Conservation (phyloP, 495 filamentous ascomycete genomes). For the Penicillium alfredii region DNA sequence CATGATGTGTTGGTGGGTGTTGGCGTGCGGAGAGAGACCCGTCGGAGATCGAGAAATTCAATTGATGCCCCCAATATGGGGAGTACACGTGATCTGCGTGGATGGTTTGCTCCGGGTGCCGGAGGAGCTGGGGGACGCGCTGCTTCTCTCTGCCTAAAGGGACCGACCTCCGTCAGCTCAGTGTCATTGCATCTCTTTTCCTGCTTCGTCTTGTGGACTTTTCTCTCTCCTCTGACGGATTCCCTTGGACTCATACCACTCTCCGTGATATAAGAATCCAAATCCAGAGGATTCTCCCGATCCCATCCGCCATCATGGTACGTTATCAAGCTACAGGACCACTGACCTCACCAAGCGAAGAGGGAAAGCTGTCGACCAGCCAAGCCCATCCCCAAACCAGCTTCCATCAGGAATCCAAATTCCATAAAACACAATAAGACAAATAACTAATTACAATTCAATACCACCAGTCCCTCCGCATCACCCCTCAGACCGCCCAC, state of each 20-base stretch:
- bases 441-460: slow-evolving; percentile 14
- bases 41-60: slow-evolving; percentile 9
- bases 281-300: no score
- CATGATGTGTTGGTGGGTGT: slow-evolving; percentile 19
- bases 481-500: slow-evolving; percentile 63
- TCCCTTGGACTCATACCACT: no score
- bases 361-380: no score
- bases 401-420: no score
- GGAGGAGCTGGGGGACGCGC: slow-evolving; percentile 39
- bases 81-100: slow-evolving; percentile 10
- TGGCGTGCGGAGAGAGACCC: not conserved
- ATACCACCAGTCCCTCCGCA: slow-evolving; percentile 71
- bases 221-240: no score
- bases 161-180: no score
- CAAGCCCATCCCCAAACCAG: slow-evolving; percentile 8
- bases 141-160: slow-evolving; percentile 28
- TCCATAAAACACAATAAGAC: no score
- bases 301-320: slow-evolving; percentile 28
- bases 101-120: slow-evolving; percentile 19
- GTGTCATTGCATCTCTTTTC: slow-evolving; percentile 5
- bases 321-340: slow-evolving; percentile 23
- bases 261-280: no score
- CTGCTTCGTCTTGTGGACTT: not conserved
- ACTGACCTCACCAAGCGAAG: slow-evolving; percentile 3
- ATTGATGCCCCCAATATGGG: slow-evolving; percentile 2